Conservation (phyloP, 148 eudicot genomes). For the Cornus kousa region DNA sequence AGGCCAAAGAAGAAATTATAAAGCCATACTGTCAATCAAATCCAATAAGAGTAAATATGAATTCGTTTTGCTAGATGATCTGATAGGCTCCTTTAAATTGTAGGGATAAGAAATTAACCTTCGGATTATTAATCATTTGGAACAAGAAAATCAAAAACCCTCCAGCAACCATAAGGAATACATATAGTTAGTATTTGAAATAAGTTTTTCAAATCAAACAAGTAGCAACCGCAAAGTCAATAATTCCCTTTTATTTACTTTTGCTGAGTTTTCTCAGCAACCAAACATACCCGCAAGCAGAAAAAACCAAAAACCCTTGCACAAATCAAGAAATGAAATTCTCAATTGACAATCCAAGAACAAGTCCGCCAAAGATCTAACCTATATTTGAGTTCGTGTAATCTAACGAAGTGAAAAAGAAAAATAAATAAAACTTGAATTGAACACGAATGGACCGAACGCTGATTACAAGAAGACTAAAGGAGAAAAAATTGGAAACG, state of each 20-base stretch:
- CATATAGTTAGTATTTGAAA: not conserved
- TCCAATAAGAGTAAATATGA: not conserved
- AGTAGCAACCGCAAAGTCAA: not conserved
- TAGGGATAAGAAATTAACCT: not conserved
- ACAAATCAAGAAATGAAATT: not conserved
- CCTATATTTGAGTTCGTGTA: not conserved
- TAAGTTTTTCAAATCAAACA: not conserved
- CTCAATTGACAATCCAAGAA: not conserved
- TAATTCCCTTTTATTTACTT: slow-evolving; percentile 1
- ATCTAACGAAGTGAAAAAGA: not conserved
- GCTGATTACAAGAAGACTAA: not conserved
- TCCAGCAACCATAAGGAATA: not conserved
- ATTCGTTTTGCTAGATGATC: not conserved
- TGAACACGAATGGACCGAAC: not conserved
- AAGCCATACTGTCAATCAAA: not conserved
- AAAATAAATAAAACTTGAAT: not conserved
- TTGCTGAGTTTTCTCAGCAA: not conserved
- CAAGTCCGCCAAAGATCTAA: not conserved
- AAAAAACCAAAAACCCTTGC: not conserved
- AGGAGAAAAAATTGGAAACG: not conserved
- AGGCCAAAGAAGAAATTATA: not conserved
- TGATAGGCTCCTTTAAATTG: not conserved
- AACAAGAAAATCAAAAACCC: not conserved
- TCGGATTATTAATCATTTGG: not conserved
- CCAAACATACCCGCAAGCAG: slow-evolving; percentile 1